These are phyloP conservation scores for Termitomyces heimii DNA, from an alignment of 768 basidiomycete genomes.

Conservation along the genomic window DNA sequence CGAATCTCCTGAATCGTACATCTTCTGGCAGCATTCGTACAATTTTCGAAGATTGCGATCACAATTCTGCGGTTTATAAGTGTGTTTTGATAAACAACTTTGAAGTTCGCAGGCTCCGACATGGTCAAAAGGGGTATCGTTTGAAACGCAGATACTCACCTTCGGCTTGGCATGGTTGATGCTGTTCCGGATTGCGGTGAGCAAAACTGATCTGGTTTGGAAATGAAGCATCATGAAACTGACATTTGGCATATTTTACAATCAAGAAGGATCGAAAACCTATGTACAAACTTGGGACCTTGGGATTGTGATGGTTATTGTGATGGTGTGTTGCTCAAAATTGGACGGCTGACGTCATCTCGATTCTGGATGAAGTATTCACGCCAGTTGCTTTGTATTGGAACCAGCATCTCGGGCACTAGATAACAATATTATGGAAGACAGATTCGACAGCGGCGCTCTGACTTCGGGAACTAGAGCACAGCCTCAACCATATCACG, in stretches of 20 bases:
- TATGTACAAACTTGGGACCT: no score
- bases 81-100: constrained; percentile 11
- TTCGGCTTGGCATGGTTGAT: not conserved
- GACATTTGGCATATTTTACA: not conserved
- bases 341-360: not conserved
- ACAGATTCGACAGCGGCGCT: not conserved
- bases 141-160: not conserved
- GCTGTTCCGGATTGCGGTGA: not conserved
- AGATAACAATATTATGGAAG: not conserved
- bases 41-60: constrained; percentile 7
- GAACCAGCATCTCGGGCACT: not conserved
- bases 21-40: constrained; percentile 14
- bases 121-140: not conserved
- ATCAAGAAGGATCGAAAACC: not conserved
- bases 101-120: constrained; percentile 14
- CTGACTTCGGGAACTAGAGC: not conserved
- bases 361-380: not conserved
- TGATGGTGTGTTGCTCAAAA: not conserved
- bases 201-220: no score
- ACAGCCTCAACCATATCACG: not conserved
- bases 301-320: no score
- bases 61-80: constrained; percentile 12
- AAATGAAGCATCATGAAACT: not conserved
- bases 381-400: not conserved
- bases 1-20: constrained; percentile 2